Percentiles rank a stretch among this genome's conserved stretches.
phyloP scores from a whole-genome alignment of 495 filamentous ascomycete genomes.

The Cudoniella acicularis region DNA sequence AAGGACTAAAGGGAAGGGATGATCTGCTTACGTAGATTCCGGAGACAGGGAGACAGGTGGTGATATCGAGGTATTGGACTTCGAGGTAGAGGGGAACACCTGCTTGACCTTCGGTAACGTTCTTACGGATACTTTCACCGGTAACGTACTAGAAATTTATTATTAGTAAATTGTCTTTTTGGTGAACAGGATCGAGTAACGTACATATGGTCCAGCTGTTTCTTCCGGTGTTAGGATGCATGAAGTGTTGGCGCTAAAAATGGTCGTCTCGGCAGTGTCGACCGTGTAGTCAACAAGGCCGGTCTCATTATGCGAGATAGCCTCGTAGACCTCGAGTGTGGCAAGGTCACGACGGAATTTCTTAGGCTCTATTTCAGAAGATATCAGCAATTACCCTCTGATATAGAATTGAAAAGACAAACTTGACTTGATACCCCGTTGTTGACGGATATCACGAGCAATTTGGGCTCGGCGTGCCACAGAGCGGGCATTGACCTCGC shows the following conservation, averaged over 20 bases:
- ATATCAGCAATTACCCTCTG: background rate
- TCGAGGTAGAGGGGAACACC: slow-evolving; percentile 52
- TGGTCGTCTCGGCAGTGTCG: slow-evolving; percentile 39
- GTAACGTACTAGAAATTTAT: slow-evolving; percentile 39
- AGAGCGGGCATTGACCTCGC: slow-evolving; percentile 30
- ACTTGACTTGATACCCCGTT: slow-evolving; percentile 46
- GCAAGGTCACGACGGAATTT: slow-evolving; percentile 39
- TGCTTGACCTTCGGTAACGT: slow-evolving; percentile 42
- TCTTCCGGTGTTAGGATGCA: slow-evolving; percentile 45
- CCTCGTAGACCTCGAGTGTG: slow-evolving; percentile 35
- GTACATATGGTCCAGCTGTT: slow-evolving; percentile 47
- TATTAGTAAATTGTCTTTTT: no score
- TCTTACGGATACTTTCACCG: slow-evolving; percentile 49
- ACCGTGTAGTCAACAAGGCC: slow-evolving; percentile 37
- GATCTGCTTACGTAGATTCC: slow-evolving; percentile 39
- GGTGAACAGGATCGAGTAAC: slow-evolving; percentile 14
- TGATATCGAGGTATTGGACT: slow-evolving; percentile 50
- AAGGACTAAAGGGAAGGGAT: no score
- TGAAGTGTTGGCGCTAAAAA: slow-evolving; percentile 54
- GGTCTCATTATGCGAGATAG: slow-evolving; percentile 40
- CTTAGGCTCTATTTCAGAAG: slow-evolving; percentile 12
- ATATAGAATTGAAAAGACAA: slow-evolving; percentile 16
- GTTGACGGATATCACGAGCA: slow-evolving; percentile 42
- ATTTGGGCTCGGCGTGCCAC: slow-evolving; percentile 32
- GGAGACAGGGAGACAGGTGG: slow-evolving; percentile 39